These are phyloP conservation scores for Colletotrichum godetiae DNA, from an alignment of 2,329 filamentous ascomycete genomes.

Conservation along the genomic window DNA sequence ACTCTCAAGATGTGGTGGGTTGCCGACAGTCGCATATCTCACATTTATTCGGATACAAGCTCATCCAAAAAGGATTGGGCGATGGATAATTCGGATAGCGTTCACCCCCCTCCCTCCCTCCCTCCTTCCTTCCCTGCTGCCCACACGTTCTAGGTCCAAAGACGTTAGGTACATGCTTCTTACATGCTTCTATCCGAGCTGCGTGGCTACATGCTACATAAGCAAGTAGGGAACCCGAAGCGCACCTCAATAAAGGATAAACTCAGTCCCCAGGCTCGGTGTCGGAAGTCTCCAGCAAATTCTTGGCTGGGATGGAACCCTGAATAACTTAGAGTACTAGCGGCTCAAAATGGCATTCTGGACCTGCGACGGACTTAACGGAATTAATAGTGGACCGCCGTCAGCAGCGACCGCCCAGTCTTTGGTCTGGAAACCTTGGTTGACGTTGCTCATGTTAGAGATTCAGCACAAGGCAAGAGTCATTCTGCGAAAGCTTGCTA, in stretches of 20 bases:
- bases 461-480: slow-evolving; percentile 1
- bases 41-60: neutral
- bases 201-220: neutral
- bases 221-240: too few relatives aligned
- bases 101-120: neutral
- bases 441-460: slow-evolving; percentile 9
- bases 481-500: neutral
- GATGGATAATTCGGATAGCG: neutral
- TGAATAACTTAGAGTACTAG: slow-evolving; percentile 2
- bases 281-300: neutral
- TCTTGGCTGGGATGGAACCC: slow-evolving; percentile 21
- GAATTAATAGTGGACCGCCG: slow-evolving; percentile 13
- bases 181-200: neutral
- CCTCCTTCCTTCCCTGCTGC: neutral
- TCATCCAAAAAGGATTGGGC: neutral
- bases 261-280: neutral
- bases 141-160: neutral
- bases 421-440: neutral
- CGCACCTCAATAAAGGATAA: neutral
- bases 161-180: neutral
- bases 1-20: neutral
- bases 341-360: neutral
- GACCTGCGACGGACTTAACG: slow-evolving; percentile 32
- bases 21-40: neutral
- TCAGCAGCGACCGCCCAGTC: neutral